Evolutionary conservation across 2,329 filamentous ascomycete species (phyloP).

Genomic region (Neonectria ditissima): DNA sequence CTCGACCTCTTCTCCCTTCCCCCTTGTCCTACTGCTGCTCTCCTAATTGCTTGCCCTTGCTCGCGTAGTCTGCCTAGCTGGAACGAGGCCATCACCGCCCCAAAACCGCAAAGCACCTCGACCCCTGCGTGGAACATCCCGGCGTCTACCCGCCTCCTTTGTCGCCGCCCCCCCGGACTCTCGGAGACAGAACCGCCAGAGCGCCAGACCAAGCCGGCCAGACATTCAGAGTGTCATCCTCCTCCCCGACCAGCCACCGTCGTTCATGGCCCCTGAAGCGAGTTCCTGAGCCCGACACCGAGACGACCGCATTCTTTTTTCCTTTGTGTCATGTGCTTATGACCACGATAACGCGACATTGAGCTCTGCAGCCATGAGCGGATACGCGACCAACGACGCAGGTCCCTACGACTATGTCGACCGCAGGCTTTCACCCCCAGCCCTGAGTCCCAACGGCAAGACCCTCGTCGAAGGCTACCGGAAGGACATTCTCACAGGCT

Average conservation of each 20-base stretch:
- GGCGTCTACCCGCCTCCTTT: conserved; percentile 24
- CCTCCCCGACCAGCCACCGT: conserved; percentile 32
- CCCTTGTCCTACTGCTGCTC: neutral
- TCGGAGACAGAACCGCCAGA: conserved; percentile 1
- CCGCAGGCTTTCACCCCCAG: conserved; percentile 48
- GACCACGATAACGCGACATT: conserved; percentile 34
- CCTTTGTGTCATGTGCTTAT: conserved; percentile 39
- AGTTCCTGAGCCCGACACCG: conserved; percentile 24
- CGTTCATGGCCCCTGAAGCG: conserved; percentile 35
- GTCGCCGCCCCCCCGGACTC: conserved; percentile 1
- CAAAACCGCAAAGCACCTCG: conserved; percentile 1
- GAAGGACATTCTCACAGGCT: conserved; percentile 64
- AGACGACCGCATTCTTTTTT: conserved; percentile 16
- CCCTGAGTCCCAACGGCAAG: conserved; percentile 58
- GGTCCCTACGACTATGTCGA: conserved; percentile 52
- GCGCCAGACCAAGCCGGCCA: conserved; percentile 9
- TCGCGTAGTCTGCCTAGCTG: conserved; percentile 1
- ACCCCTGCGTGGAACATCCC: conserved; percentile 15
- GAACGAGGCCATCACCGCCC: conserved; percentile 9
- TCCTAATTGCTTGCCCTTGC: conserved; percentile 5
- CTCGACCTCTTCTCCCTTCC: conserved; percentile 39
- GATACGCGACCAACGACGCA: conserved; percentile 51
- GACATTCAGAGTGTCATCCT: conserved; percentile 4
- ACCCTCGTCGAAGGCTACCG: conserved; percentile 70
- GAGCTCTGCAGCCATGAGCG: conserved; percentile 53